phyloP scores from a whole-genome alignment of 805 yeast species.

The Metschnikowia dekortorum region DNA sequence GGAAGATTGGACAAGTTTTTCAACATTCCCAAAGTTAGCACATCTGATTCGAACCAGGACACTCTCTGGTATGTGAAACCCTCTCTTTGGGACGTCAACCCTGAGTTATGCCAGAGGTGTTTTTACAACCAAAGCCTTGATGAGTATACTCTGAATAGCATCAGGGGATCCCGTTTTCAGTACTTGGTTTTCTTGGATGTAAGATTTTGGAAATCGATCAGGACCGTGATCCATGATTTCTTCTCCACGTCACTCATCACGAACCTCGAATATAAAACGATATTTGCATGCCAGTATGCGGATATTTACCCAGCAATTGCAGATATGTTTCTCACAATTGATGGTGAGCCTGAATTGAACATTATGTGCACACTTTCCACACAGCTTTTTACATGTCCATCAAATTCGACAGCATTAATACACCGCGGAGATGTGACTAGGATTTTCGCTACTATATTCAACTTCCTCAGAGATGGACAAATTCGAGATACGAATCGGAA shows the following conservation, averaged over 20 bases:
- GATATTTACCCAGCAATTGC: constrained; percentile 75
- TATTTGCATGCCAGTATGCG: constrained; percentile 75
- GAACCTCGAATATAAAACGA: constrained; percentile 48
- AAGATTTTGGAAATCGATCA: constrained; percentile 62
- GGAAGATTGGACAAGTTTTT: constrained; percentile 33
- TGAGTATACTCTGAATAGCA: constrained; percentile 22
- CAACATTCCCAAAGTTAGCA: constrained; percentile 33
- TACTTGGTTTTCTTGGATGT: constrained; percentile 62
- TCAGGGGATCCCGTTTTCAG: constrained; percentile 54
- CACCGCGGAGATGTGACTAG: constrained; percentile 61
- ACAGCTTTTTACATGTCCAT: constrained; percentile 87
- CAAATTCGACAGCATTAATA: constrained; percentile 62
- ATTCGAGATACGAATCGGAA: constrained; percentile 23
- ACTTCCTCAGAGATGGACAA: constrained; percentile 54
- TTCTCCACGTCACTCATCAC: constrained; percentile 63
- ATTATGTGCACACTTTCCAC: constrained; percentile 69
- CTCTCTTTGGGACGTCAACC: constrained; percentile 45
- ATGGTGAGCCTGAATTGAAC: constrained; percentile 85
- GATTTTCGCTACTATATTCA: constrained; percentile 58
- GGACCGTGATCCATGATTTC: constrained; percentile 57
- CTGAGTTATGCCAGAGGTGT: constrained; percentile 42
- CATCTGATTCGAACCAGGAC: constrained; percentile 17
- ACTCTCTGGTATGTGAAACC: constrained; percentile 36
- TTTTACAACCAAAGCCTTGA: constrained; percentile 35
- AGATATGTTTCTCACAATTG: constrained; percentile 65